Evolutionary conservation across 805 yeast species (phyloP).

Genomic region (Candida sakaeoensis): DNA sequence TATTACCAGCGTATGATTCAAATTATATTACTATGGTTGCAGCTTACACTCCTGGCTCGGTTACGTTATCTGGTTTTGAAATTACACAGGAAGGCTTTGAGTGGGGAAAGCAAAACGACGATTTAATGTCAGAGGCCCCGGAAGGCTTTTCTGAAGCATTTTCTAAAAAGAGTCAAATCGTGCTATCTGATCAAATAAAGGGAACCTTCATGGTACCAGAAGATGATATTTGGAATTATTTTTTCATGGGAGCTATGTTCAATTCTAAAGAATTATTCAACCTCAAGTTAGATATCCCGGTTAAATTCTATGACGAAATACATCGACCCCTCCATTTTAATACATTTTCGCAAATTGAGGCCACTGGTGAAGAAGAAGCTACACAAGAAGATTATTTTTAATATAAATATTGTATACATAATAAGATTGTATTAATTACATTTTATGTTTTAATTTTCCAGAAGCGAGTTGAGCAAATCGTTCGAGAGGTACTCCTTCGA

Average conservation of each 20-base stretch:
- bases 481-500: conserved; percentile 67
- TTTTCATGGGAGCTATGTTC: conserved; percentile 86
- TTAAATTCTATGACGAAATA: conserved; percentile 75
- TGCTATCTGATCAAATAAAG: conserved; percentile 67
- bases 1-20: conserved; percentile 36
- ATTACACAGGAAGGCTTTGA: conserved; percentile 60
- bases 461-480: conserved; percentile 55
- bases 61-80: conserved; percentile 65
- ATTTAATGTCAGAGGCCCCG: conserved; percentile 52
- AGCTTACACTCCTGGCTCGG: conserved; percentile 78
- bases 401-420: not conserved
- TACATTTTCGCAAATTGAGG: conserved; percentile 65
- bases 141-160: conserved; percentile 63
- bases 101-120: conserved; percentile 74
- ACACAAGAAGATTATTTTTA: conserved; percentile 65
- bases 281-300: conserved; percentile 73
- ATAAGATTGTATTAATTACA: conserved; percentile 24
- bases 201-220: conserved; percentile 89
- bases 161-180: conserved; percentile 60
- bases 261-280: conserved; percentile 55
- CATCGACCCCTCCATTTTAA: conserved; percentile 90
- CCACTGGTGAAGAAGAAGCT: conserved; percentile 52
- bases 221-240: conserved; percentile 83
- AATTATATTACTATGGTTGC: conserved; percentile 59
- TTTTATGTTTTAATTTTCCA: conserved; percentile 59